Evolutionary conservation across 1,139 yeast genomes (phyloP).

Genomic region (Candida gigantensis): DNA sequence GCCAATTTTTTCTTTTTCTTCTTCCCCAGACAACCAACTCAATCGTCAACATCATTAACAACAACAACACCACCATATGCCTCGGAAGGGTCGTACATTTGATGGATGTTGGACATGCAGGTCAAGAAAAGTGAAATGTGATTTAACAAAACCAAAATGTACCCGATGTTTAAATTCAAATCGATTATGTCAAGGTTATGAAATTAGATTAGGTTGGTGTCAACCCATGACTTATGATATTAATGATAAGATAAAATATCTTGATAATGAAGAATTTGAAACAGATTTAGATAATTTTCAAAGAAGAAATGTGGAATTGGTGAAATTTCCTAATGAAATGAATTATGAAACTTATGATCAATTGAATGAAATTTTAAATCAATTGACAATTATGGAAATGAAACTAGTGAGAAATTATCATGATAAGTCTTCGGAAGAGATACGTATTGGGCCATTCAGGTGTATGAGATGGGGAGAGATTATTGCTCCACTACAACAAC

Average conservation of each 20-base stretch:
- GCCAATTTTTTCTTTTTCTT: too few relatives aligned
- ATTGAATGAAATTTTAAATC: constrained; percentile 27
- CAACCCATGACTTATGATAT: constrained; percentile 30
- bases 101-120: constrained; percentile 59
- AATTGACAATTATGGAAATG: constrained; percentile 16
- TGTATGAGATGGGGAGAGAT: constrained; percentile 11
- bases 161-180: constrained; percentile 43
- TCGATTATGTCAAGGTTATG: constrained; percentile 44
- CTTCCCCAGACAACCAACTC: too few relatives aligned
- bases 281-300: constrained; percentile 29
- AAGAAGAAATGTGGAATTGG: constrained; percentile 39
- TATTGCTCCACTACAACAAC: not conserved
- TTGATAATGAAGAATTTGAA: constrained; percentile 14
- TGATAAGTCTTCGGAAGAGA: too few relatives aligned
- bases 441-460: constrained; percentile 36
- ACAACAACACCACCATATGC: too few relatives aligned
- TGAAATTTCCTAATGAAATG: constrained; percentile 34
- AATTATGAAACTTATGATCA: constrained; percentile 34
- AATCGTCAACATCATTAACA: too few relatives aligned
- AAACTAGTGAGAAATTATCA: constrained; percentile 1
- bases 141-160: constrained; percentile 43
- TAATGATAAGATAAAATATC: constrained; percentile 21
- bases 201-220: constrained; percentile 43
- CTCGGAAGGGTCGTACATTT: constrained; percentile 40
- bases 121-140: constrained; percentile 52